These are phyloP conservation scores for Suillus plorans DNA, from an alignment of 768 basidiomycete genomes.

Conservation along the genomic window DNA sequence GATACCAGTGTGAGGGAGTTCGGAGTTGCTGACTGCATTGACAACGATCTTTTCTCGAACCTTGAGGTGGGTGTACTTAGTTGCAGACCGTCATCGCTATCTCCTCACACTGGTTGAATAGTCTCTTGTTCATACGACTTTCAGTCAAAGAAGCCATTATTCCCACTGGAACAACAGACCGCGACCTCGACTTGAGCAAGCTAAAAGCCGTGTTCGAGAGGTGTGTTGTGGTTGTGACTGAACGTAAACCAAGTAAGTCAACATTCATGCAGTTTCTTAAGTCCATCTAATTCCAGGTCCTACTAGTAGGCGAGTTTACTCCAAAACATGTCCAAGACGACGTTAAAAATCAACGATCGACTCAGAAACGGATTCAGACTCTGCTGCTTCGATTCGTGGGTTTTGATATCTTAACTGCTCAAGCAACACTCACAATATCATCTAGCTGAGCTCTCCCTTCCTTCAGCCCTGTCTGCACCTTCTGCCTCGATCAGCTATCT, in stretches of 20 bases:
- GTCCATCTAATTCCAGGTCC: background rate
- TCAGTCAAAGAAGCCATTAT: conserved; percentile 95
- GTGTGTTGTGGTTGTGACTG: conserved; percentile 88
- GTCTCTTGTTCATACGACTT: conserved; percentile 91
- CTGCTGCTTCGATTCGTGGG: background rate
- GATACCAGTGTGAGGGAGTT: conserved; percentile 85
- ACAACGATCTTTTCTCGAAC: conserved; percentile 95
- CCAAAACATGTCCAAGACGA: conserved; percentile 80
- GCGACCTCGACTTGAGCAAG: conserved; percentile 87
- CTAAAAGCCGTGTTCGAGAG: conserved; percentile 84
- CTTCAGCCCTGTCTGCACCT: conserved; percentile 78
- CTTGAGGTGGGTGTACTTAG: conserved; percentile 64
- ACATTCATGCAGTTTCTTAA: background rate
- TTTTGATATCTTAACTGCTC: background rate
- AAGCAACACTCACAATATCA: background rate
- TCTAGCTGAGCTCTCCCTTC: conserved; percentile 74
- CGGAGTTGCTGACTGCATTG: conserved; percentile 88
- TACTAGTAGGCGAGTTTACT: conserved; percentile 73
- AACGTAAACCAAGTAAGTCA: conserved; percentile 77
- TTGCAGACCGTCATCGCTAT: background rate
- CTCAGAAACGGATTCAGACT: background rate
- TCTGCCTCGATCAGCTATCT: conserved; percentile 84
- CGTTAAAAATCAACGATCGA: conserved; percentile 42
- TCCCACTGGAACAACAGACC: conserved; percentile 70
- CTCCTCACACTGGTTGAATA: conserved; percentile 29